phyloP scores from a whole-genome alignment of 495 filamentous ascomycete genomes.

The Penicillium tannophilum region DNA sequence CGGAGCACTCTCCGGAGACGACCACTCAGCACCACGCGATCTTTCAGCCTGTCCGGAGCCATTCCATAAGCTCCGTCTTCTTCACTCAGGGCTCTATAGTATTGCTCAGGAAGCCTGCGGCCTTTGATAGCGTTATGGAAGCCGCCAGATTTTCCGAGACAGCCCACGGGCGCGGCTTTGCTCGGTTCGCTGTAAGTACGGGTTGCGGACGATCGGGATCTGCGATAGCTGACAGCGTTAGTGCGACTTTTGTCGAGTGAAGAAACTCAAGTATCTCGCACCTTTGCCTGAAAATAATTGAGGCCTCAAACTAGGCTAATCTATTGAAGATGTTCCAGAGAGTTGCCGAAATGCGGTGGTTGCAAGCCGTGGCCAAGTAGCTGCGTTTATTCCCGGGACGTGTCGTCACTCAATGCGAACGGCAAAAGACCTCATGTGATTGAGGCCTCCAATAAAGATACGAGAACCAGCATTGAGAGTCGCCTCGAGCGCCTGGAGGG shows the following conservation, averaged over 20 bases:
- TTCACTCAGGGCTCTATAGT: background rate
- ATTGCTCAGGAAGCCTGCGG: background rate
- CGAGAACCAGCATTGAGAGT: background rate
- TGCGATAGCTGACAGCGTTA: slow-evolving; percentile 10
- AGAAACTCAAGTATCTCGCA: slow-evolving; percentile 25
- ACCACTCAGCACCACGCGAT: slow-evolving; percentile 2
- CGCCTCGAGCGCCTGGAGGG: background rate
- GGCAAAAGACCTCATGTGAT: background rate
- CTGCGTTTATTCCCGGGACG: slow-evolving; percentile 20
- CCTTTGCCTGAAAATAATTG: background rate
- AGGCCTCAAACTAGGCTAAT: background rate
- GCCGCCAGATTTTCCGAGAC: background rate
- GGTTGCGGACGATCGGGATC: background rate
- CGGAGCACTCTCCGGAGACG: slow-evolving; percentile 6
- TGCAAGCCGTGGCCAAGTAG: slow-evolving; percentile 26
- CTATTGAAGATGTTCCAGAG: slow-evolving; percentile 19
- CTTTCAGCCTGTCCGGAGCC: no score
- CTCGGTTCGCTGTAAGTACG: slow-evolving; percentile 11
- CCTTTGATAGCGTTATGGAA: background rate
- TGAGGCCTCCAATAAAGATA: background rate
- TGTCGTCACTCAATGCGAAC: background rate
- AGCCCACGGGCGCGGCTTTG: background rate
- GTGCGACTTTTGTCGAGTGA: slow-evolving; percentile 25
- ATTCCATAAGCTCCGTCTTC: background rate
- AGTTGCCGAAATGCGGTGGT: slow-evolving; percentile 26